Percentiles rank a stretch among this genome's conserved stretches.
These are phyloP conservation scores for Aspergillus cristatus DNA, from an alignment of 495 filamentous ascomycete species.

Conservation along the genomic window DNA sequence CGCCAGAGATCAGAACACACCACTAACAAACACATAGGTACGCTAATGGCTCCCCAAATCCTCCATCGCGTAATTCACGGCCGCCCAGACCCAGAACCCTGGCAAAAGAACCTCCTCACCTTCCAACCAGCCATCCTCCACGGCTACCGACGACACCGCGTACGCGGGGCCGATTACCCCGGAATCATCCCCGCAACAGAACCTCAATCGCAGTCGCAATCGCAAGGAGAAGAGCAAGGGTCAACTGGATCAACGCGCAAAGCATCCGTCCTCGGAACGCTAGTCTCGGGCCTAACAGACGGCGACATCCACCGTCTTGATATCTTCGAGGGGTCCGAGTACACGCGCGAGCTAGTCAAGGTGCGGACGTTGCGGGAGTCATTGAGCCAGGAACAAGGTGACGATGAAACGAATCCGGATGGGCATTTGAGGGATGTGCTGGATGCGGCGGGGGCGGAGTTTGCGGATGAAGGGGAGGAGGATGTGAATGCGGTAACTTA, in stretches of 20 bases:
- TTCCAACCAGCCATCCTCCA: conserved; percentile 70
- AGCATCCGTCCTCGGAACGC: conserved; percentile 63
- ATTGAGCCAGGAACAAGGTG: conserved; percentile 9
- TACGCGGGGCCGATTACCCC: conserved; percentile 66
- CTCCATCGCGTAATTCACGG: conserved; percentile 78
- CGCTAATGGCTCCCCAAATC: conserved; percentile 70
- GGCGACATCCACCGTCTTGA: conserved; percentile 71
- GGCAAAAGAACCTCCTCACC: conserved; percentile 45
- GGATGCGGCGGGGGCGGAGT: conserved; percentile 19
- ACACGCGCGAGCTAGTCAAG: conserved; percentile 52
- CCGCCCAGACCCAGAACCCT: conserved; percentile 35
- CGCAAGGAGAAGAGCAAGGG: too few relatives aligned
- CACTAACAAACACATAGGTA: conserved; percentile 18
- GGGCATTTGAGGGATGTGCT: conserved; percentile 22
- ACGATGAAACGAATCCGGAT: conserved; percentile 6
- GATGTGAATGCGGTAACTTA: conserved; percentile 62
- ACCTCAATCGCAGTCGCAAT: neutral
- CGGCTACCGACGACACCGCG: conserved; percentile 59
- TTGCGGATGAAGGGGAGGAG: conserved; percentile 37
- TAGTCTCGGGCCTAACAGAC: conserved; percentile 68
- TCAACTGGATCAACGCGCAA: neutral
- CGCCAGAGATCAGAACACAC: too few relatives aligned
- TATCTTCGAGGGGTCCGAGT: conserved; percentile 71
- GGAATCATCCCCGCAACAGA: conserved; percentile 54
- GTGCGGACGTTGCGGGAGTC: conserved; percentile 44